Evolutionary conservation across 2,329 filamentous ascomycete genomes (phyloP), one percentile per base, ranked within the genome.

Genomic region (Claviceps sp.): DNA sequence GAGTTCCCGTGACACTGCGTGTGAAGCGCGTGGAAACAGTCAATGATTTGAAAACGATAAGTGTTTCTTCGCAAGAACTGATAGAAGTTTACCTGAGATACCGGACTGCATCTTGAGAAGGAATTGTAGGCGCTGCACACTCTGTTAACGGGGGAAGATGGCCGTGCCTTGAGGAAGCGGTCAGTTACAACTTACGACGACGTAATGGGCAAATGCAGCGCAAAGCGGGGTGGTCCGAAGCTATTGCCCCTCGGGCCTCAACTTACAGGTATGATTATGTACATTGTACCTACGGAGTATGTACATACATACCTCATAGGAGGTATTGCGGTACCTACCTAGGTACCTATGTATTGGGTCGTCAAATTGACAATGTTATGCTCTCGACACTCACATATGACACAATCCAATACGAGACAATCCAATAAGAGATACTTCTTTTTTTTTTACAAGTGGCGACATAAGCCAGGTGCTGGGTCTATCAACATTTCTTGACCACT

Each of bases 1-100:
- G 56, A 93, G 84, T 75, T 91, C 87, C 69, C 83, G 69, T 52
- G 87, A 90, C 58, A 85, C 88, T 87, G 63, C 47, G 4, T 9
- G 45, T 44, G 42, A 9, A 5, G 14, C 11, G 11, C 30, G 8
- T 18, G 16, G 20, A 11, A 9, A 18, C n/a, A 26, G 49, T 54
- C 37, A 43, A 47, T 20, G 42, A 49, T 34, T 20, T 26, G 34
- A 6, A 44, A 38, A 16, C 5, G 24, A 18, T 2, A 6, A 16
- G 4, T 8, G 9, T 18, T 20, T 13, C 2, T 13, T 30, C 2
- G 26, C 48, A 49, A n/a, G 30, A 34, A 11, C 30, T 34, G 30
- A 44, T 47, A 30, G 44, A 45, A 4, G 52, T 62, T 49, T 73
- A 84, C 84, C 84, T 69, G 83, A 80, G 60, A 89, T 89, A 68